Evolutionary conservation across 768 basidiomycete species (phyloP), one percentile per base, ranked within the genome.

Genomic region (Tephrocybe sp.): DNA sequence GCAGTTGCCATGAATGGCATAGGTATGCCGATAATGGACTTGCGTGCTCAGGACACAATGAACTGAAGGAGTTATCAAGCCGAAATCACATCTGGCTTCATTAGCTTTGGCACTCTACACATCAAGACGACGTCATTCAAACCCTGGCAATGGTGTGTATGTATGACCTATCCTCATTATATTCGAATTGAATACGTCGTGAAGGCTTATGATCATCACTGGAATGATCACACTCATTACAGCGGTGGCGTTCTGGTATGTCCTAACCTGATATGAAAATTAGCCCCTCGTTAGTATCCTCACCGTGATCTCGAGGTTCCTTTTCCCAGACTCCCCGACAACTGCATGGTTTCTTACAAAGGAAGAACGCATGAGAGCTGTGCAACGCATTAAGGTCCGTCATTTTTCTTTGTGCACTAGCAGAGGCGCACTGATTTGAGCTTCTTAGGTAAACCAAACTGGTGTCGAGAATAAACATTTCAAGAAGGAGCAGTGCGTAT

Each of bases 401-500:
- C 13, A 3, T 23, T 11, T 19, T 26, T 36, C 10, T 26, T 20
- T 26, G 17, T 5, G 12, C 26, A 26, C 26, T 26, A 26, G 7
- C 7, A 32, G 12, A 17, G 1, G 35, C 7, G 36, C 31, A 43
- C 31, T 34, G 16, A 19, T 17, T 12, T 20, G n/a, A 2, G 9
- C 5, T 46, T 23, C 0, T 10, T 19, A 60, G 59, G 53, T 53
- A n/a, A 62, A 62, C 49, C 45, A 91, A 78, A 86, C 85, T 0
- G 89, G 89, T 30, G 78, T 89, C 9, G 89, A 90, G 67, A 90
- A 88, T 62, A 92, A 91, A 59, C 76, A 75, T 45, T 91, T 87
- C 70, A 91, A 91, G 70, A 80, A 74, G 47, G 84, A 88, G 34
- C 89, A 91, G 87, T 88, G 48, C 54, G 85, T 74, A 7, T 34